Percentiles rank a stretch among this genome's conserved stretches.
phyloP scores from a whole-genome alignment of 352 stramenopile species.

The Phytophthora fragariae region DNA sequence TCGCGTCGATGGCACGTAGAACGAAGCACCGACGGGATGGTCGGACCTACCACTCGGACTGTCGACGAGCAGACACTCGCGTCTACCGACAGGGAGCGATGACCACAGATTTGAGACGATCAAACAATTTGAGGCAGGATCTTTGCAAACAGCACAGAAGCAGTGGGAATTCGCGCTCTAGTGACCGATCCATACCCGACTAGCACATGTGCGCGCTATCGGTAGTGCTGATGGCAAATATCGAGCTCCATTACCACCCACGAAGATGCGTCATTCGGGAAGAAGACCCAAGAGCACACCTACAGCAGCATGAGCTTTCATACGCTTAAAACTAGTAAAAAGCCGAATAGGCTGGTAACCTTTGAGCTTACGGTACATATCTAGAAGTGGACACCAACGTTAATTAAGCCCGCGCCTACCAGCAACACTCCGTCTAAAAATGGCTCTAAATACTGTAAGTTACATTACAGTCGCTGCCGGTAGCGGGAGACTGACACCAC shows the following conservation, averaged over 20 bases:
- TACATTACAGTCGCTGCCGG: no score
- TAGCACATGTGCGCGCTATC: background rate
- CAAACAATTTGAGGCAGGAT: background rate
- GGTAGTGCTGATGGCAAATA: background rate
- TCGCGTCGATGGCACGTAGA: background rate
- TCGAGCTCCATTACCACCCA: slow-evolving; percentile 2
- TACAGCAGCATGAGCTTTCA: slow-evolving; percentile 2
- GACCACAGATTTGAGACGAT: slow-evolving; percentile 12
- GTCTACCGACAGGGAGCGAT: slow-evolving; percentile 17
- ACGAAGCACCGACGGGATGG: background rate
- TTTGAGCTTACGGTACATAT: no score
- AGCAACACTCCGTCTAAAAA: no score
- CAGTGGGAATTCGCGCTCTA: slow-evolving; percentile 15
- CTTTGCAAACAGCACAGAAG: background rate
- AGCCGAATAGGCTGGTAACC: no score
- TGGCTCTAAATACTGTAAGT: no score
- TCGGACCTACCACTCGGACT: slow-evolving; percentile 32
- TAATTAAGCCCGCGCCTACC: no score
- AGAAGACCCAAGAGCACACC: slow-evolving; percentile 9
- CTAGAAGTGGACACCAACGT: no score
- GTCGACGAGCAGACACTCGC: slow-evolving; percentile 18
- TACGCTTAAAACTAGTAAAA: slow-evolving; percentile 3
- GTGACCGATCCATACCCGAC: background rate
- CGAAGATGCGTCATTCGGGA: background rate
- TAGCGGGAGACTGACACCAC: no score